These are phyloP conservation scores for Musa troglodytarum DNA, from an alignment of 176 grass and related monocot species.

Conservation along the genomic window DNA sequence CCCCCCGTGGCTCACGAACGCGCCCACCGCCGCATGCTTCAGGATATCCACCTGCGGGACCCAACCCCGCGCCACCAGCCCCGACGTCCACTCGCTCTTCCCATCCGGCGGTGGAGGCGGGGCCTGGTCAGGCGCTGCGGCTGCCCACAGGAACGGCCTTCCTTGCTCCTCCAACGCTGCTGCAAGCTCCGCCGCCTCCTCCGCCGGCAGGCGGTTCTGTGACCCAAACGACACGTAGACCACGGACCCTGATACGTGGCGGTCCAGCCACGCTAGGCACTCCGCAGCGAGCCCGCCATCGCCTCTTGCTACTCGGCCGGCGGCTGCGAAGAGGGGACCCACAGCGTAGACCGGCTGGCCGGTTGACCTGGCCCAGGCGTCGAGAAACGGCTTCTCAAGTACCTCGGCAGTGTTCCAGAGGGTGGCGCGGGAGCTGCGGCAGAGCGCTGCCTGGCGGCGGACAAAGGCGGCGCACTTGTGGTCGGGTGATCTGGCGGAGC, in stretches of 20 bases:
- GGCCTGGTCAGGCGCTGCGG: neutral
- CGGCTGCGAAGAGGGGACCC: slow-evolving; percentile 3
- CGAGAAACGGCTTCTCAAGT: slow-evolving; percentile 2
- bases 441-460: neutral
- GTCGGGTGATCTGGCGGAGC: neutral
- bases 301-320: neutral
- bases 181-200: slow-evolving; percentile 18
- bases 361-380: neutral
- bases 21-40: slow-evolving; percentile 17
- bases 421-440: neutral
- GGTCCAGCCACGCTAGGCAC: slow-evolving; percentile 24
- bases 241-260: slow-evolving; percentile 11
- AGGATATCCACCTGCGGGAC: slow-evolving; percentile 32
- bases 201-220: slow-evolving; percentile 5
- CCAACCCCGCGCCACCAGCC: slow-evolving; percentile 22
- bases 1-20: slow-evolving; percentile 37
- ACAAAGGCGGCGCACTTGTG: neutral
- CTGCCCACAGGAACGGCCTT: slow-evolving; percentile 29
- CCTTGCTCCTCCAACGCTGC: slow-evolving; percentile 8
- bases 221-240: slow-evolving; percentile 39
- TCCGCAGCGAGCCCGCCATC: neutral
- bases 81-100: neutral
- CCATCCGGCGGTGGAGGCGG: neutral
- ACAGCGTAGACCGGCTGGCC: slow-evolving; percentile 5
- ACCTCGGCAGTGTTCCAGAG: neutral